Conservation (phyloP, 257 asterid genomes). For the Forsythia suspensa region DNA sequence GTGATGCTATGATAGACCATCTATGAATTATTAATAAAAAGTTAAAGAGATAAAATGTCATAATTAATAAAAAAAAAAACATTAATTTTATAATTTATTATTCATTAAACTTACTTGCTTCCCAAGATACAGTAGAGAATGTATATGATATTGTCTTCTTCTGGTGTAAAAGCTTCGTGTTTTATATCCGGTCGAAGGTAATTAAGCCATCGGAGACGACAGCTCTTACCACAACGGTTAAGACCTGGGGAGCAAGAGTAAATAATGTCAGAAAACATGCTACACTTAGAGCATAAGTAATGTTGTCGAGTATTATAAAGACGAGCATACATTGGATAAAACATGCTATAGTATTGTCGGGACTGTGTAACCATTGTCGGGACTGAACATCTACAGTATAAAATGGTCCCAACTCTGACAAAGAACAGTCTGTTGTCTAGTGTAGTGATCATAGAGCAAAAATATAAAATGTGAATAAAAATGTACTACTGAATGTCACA, state of each 20-base stretch:
- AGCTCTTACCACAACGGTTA: conserved; percentile 59
- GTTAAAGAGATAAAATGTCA: background rate
- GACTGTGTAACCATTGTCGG: background rate
- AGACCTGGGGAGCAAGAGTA: conserved; percentile 33
- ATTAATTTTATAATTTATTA: no score
- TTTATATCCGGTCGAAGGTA: conserved; percentile 59
- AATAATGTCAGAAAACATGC: background rate
- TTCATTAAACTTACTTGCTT: conserved; percentile 43
- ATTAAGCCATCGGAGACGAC: conserved; percentile 63
- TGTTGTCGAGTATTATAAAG: no score
- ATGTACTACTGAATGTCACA: background rate
- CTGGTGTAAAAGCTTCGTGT: conserved; percentile 52
- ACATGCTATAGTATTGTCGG: no score
- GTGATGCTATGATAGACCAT: conserved; percentile 61
- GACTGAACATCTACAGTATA: background rate
- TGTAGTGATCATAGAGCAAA: no score
- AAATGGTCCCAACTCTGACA: background rate
- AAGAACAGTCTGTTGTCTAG: background rate
- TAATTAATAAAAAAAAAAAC: background rate
- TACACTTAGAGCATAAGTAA: no score
- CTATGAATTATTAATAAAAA: conserved; percentile 18
- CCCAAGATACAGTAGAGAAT: conserved; percentile 40
- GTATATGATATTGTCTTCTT: conserved; percentile 44
- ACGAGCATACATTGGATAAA: background rate
- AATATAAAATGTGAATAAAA: background rate